Conservation (phyloP, 345 rosid genomes). For the Bruguiera parviflora region DNA sequence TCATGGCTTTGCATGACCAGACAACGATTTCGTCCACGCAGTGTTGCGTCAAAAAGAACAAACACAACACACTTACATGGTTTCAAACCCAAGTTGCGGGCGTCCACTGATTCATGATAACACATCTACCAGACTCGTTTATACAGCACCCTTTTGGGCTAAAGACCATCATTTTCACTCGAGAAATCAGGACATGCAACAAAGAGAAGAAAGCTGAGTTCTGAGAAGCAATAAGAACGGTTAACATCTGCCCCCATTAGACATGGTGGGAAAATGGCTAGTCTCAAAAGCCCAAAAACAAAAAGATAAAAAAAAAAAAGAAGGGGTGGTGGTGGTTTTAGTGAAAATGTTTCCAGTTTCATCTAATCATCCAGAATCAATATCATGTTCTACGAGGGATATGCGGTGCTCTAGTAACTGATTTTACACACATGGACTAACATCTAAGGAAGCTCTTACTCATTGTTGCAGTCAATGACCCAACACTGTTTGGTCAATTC, state of each 20-base stretch:
- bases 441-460: neutral
- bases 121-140: conserved; percentile 1
- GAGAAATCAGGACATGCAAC: neutral
- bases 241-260: neutral
- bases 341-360: neutral
- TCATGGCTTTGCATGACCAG: neutral
- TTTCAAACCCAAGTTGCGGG: neutral
- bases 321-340: neutral
- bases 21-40: neutral
- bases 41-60: neutral
- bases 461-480: neutral
- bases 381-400: neutral
- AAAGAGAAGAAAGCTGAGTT: neutral
- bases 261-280: neutral
- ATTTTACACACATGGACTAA: conserved; percentile 17
- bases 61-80: neutral
- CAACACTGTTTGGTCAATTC: neutral
- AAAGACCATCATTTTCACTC: neutral
- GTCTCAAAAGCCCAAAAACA: neutral
- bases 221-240: neutral
- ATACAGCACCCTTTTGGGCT: neutral
- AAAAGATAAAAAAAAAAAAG: neutral
- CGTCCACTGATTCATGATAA: neutral
- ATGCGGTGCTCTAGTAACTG: conserved; percentile 4
- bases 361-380: neutral